Evolutionary conservation across 2,329 filamentous ascomycete species (phyloP), one percentile per base, ranked within the genome.

Genomic region (Microcyclosporella mali): DNA sequence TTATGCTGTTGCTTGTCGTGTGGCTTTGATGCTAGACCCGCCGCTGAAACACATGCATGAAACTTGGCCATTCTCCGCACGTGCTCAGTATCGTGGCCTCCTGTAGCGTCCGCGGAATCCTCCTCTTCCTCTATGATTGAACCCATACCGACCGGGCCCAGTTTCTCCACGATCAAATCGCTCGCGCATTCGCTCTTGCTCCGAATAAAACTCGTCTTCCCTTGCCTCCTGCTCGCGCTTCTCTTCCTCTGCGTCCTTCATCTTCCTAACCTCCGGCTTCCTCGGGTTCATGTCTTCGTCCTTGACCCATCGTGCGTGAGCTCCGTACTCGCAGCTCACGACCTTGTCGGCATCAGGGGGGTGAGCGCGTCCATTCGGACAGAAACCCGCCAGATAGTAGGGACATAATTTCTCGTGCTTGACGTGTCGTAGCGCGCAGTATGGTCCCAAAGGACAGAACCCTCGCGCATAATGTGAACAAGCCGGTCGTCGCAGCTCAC

Each of bases 341-440:
- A 65, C 61, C 33, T 59, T 59, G 40, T 66, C 63, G 16, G 46
- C 46, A 16, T 58, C 60, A 3, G 63, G 62, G 2, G 61, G 59
- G 29, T 60, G 57, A 3, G 54, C 49, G 15, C 62, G 47, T 1
- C 82, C 90, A 42, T 94, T 85, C 0, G 92, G 92, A 63, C 92
- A 98, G 70, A 98, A 98, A 1, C 92, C 92, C 6, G 88, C 88
- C 12, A 97, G 71, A 62, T 94, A 98, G 64, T 84, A 95, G 1
- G 74, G 74, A 62, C 92, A 98, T 6, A 95, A 65, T 52, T 77
- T 81, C 27, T 62, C 58, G 51, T 85, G 81, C 46, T 88, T 79
- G 43, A 94, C 82, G 67, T 98, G 92, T 55, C 89, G 85, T 68
- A 95, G 88, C 17, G 84, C 81, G 66, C 92, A 98, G 46, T 78